Percentiles rank a stretch among this genome's conserved stretches.
These are phyloP conservation scores for Trichoderma atroviride DNA, from an alignment of 2,329 filamentous ascomycete genomes.

Conservation along the genomic window DNA sequence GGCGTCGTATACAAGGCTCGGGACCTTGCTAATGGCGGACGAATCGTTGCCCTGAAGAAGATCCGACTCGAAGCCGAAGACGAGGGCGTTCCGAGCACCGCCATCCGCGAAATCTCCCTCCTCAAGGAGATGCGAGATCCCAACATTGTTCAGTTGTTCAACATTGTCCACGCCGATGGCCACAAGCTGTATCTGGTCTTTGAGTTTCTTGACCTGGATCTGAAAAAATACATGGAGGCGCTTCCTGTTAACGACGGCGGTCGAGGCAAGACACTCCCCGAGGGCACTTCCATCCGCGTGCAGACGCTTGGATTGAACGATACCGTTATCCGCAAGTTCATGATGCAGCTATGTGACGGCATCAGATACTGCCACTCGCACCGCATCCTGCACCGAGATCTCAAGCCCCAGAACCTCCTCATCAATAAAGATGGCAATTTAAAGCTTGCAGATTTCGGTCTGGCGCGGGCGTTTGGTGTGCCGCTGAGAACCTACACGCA, in stretches of 20 bases:
- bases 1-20: constrained; percentile 94
- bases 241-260: constrained; percentile 83
- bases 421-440: constrained; percentile 86
- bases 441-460: constrained; percentile 87
- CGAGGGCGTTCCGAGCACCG: constrained; percentile 88
- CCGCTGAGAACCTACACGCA: constrained; percentile 90
- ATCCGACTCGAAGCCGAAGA: constrained; percentile 94
- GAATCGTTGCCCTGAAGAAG: constrained; percentile 92
- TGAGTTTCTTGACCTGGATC: constrained; percentile 86
- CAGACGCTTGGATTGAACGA: constrained; percentile 72
- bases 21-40: constrained; percentile 77
- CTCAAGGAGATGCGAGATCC: constrained; percentile 93
- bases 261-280: constrained; percentile 80
- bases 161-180: constrained; percentile 92
- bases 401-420: constrained; percentile 89
- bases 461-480: constrained; percentile 88
- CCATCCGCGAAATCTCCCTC: constrained; percentile 90
- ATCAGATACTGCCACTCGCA: constrained; percentile 88
- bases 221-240: constrained; percentile 97
- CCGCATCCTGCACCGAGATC: constrained; percentile 81
- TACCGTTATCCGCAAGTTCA: constrained; percentile 88
- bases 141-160: constrained; percentile 84
- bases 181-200: constrained; percentile 94
- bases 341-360: constrained; percentile 83
- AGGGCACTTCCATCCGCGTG: constrained; percentile 67